Evolutionary conservation across 2,329 filamentous ascomycete genomes (phyloP).

Genomic region (Paramyrothecium sp.): DNA sequence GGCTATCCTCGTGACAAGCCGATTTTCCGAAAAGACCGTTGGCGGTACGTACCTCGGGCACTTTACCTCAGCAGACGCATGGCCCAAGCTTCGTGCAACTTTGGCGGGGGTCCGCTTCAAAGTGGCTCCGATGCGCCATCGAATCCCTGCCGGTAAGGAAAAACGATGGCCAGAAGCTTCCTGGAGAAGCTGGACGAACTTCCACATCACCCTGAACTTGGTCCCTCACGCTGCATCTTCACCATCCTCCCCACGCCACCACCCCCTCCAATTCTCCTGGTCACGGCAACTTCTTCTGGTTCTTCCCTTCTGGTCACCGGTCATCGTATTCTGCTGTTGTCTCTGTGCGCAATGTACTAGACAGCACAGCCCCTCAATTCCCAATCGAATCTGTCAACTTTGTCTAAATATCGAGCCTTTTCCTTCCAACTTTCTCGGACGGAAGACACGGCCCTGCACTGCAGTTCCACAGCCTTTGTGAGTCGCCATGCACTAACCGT

Average conservation of each 20-base stretch:
- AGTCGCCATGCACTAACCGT: not conserved
- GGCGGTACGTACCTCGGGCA: not conserved
- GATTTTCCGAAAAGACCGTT: constrained; percentile 6
- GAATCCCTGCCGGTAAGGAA: constrained; percentile 19
- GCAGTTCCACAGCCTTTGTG: not conserved
- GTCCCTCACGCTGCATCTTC: constrained; percentile 20
- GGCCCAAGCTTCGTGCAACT: constrained; percentile 27
- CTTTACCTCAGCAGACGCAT: constrained; percentile 7
- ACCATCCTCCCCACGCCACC: constrained; percentile 19
- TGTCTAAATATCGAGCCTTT: constrained; percentile 4
- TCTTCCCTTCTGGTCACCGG: constrained; percentile 37
- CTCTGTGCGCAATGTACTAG: constrained; percentile 39
- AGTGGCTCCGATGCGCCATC: constrained; percentile 2
- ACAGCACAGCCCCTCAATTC: constrained; percentile 19
- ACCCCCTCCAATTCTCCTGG: constrained; percentile 18
- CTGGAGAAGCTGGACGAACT: constrained; percentile 35
- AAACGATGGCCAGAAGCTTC: constrained; percentile 16
- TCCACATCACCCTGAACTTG: constrained; percentile 39
- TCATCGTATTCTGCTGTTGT: constrained; percentile 29
- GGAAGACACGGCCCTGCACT: not conserved
- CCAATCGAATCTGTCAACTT: not conserved
- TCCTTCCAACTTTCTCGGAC: not conserved
- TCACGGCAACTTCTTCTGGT: constrained; percentile 37
- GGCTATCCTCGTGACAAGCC: constrained; percentile 7
- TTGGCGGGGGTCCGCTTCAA: constrained; percentile 17